Percentiles rank a stretch among this genome's conserved stretches.
phyloP scores from a whole-genome alignment of 1,284 basidiomycete species.

The Cutaneotrichosporon sp. region DNA sequence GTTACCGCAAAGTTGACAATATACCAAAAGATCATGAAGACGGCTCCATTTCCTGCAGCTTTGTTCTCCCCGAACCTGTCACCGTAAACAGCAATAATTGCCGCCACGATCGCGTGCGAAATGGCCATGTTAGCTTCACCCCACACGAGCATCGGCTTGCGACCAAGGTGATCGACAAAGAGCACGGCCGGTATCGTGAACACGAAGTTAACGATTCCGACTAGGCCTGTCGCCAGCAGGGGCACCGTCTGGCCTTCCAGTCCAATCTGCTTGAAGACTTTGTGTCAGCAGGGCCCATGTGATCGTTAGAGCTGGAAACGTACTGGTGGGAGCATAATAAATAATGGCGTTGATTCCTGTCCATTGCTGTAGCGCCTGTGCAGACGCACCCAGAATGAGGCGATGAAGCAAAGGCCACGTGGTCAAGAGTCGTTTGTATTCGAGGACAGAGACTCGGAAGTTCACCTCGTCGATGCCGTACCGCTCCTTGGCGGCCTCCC shows the following conservation, averaged over 20 bases:
- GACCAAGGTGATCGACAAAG: conserved; percentile 45
- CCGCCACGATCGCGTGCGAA: conserved; percentile 41
- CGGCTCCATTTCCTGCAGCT: conserved; percentile 17
- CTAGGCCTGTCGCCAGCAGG: conserved; percentile 72
- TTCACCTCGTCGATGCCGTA: conserved; percentile 40
- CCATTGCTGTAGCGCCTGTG: conserved; percentile 47
- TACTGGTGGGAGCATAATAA: conserved; percentile 4
- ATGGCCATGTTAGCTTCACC: conserved; percentile 45
- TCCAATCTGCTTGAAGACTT: conserved; percentile 19
- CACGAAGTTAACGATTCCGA: conserved; percentile 60
- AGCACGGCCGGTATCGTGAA: conserved; percentile 46
- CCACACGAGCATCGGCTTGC: conserved; percentile 40
- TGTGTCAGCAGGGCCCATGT: background rate
- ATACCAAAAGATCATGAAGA: conserved; percentile 36
- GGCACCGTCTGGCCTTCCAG: conserved; percentile 52
- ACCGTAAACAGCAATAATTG: conserved; percentile 27
- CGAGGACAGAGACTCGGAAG: conserved; percentile 31
- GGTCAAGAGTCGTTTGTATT: conserved; percentile 44
- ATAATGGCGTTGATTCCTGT: conserved; percentile 40
- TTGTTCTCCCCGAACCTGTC: conserved; percentile 12
- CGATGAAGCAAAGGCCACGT: conserved; percentile 39
- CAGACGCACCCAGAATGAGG: conserved; percentile 42
- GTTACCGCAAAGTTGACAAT: conserved; percentile 43
- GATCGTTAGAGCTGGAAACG: background rate
- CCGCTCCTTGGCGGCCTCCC: conserved; percentile 52